Evolutionary conservation across 1,139 yeast genomes (phyloP).

Genomic region (Yamadazyma siamensis): DNA sequence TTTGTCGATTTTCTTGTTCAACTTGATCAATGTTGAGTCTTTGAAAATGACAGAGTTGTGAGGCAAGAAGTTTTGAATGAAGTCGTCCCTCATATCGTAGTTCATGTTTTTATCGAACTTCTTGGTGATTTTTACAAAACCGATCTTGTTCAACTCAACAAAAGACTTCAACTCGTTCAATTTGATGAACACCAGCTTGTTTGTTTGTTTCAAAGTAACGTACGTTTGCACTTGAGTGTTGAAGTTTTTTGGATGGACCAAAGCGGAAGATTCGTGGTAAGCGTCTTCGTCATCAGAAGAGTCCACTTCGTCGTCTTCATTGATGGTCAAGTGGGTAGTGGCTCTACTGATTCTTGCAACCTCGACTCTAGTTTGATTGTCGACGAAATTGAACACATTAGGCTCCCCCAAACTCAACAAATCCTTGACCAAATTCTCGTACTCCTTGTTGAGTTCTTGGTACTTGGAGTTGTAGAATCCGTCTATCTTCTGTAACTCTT

Average conservation of each 20-base stretch:
- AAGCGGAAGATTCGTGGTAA: constrained; percentile 33
- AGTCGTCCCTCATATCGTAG: constrained; percentile 53
- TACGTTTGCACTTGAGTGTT: constrained; percentile 50
- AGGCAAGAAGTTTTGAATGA: constrained; percentile 45
- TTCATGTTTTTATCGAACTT: constrained; percentile 84
- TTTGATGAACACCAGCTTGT: constrained; percentile 64
- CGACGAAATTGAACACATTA: constrained; percentile 28
- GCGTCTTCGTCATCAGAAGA: constrained; percentile 42
- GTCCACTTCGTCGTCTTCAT: constrained; percentile 32
- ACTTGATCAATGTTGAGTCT: constrained; percentile 33
- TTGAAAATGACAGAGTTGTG: constrained; percentile 45
- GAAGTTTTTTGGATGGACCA: constrained; percentile 45
- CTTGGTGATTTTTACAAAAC: constrained; percentile 83
- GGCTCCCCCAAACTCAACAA: constrained; percentile 29
- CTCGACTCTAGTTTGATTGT: no score
- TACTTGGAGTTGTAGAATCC: constrained; percentile 52
- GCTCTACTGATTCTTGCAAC: constrained; percentile 18
- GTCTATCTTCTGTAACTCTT: constrained; percentile 55
- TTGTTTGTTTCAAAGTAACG: constrained; percentile 66
- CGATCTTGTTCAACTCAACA: constrained; percentile 79
- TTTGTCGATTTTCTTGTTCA: constrained; percentile 46
- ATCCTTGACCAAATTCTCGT: constrained; percentile 42
- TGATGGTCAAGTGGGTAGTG: constrained; percentile 28
- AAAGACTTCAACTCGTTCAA: constrained; percentile 82
- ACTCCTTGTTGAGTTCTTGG: constrained; percentile 42